Percentiles rank a stretch among this genome's conserved stretches.
These are phyloP conservation scores for Betula pendula DNA, from an alignment of 306 rosid species.

Conservation along the genomic window DNA sequence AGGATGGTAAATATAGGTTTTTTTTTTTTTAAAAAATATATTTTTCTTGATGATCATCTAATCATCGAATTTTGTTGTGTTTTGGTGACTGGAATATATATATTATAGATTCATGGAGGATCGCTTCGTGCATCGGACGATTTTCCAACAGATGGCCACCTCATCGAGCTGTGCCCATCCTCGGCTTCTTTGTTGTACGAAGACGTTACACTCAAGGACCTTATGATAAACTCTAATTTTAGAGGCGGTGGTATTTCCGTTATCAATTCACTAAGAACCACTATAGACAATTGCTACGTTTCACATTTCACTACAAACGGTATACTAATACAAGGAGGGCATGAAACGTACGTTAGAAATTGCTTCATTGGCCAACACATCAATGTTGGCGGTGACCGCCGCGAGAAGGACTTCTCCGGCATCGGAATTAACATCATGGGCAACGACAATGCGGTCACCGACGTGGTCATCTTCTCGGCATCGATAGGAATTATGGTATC, in stretches of 20 bases:
- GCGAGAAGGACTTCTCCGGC: conserved; percentile 39
- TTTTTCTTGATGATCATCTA: neutral
- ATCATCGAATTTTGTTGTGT: neutral
- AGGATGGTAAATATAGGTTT: no score
- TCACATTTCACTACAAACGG: conserved; percentile 39
- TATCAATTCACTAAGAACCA: conserved; percentile 34
- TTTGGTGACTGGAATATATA: neutral
- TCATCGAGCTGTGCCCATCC: conserved; percentile 35
- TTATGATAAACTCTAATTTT: conserved; percentile 41
- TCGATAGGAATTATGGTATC: conserved; percentile 36
- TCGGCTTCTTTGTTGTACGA: conserved; percentile 24
- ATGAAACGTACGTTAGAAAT: conserved; percentile 39
- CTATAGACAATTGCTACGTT: conserved; percentile 46
- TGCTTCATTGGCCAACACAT: conserved; percentile 47
- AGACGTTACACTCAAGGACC: conserved; percentile 44
- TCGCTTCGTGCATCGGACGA: conserved; percentile 36
- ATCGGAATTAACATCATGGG: conserved; percentile 40
- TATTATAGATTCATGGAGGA: conserved; percentile 42
- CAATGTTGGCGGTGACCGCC: conserved; percentile 32
- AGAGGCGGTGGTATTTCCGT: conserved; percentile 48
- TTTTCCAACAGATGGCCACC: conserved; percentile 34
- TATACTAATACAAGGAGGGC: conserved; percentile 34
- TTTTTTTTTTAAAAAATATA: neutral
- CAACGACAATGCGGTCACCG: conserved; percentile 37
- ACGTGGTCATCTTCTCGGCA: conserved; percentile 43